Evolutionary conservation across 139 green algal genomes (phyloP), one percentile per base, ranked within the genome.

Genomic region (Picochlorum sp.): DNA sequence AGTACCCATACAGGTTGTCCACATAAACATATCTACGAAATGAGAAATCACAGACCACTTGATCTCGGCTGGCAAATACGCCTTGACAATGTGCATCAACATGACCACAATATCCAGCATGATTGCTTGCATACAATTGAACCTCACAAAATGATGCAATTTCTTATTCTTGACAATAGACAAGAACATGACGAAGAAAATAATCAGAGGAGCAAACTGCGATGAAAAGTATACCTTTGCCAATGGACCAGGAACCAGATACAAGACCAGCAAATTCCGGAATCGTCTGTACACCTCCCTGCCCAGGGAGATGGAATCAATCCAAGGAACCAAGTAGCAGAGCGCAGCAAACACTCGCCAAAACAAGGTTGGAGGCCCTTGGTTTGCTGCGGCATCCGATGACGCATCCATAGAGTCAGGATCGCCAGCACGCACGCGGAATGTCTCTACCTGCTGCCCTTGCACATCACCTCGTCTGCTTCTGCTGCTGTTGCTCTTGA

Each of bases 151-250:
- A 73, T 91, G 84, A 59, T 78, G 77, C 18, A 91, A 68, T 68
- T 80, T 84, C 14, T 68, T 84, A 77, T 91, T 91, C 62, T 83
- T 85, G 15, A 91, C 80, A 20, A 91, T 72, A 2, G 74, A 68
- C 28, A 88, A 71, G 66, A 86, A 91, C 52, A 89, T 69, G 24
- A 87, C 57, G 71, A 91, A 91, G 74, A 91, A 91, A 52, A 88
- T 68, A 34, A 89, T 75, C 31, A 91, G 71, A 21, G 84, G 84
- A n/a, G 75, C 68, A 65, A 88, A 88, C 56, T 85, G 78, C 52
- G 57, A 77, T 73, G 55, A 68, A 68, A 78, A 85, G 70, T 88
- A 90, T 50, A 85, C 68, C 9, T 71, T 47, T 45, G 70, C 58
- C 26, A 85, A 63, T 0, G 77, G 74, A 20, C 67, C 77, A 49